Evolutionary conservation across 352 stramenopile genomes (phyloP).

Genomic region (Discostella stelligera): DNA sequence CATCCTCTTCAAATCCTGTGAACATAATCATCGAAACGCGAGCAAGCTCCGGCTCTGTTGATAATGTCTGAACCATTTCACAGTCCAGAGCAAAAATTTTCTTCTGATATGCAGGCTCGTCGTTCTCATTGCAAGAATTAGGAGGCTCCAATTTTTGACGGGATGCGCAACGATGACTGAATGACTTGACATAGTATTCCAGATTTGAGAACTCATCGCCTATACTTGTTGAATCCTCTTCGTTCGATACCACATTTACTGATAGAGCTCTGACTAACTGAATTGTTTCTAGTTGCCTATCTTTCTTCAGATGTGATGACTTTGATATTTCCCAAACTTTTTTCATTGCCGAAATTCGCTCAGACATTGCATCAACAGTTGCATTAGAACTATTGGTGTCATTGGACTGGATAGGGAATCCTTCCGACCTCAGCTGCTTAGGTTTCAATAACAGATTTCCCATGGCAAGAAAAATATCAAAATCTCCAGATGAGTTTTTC

Average conservation of each 20-base stretch:
- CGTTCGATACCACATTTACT: slow-evolving; percentile 35
- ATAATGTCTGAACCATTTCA: slow-evolving; percentile 79
- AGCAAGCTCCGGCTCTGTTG: slow-evolving; percentile 60
- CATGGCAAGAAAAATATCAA: slow-evolving; percentile 48
- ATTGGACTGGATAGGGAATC: slow-evolving; percentile 45
- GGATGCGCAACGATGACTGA: slow-evolving; percentile 14
- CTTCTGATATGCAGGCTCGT: not conserved
- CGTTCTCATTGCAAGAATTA: slow-evolving; percentile 1
- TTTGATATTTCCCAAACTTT: slow-evolving; percentile 13
- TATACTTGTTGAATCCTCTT: slow-evolving; percentile 23
- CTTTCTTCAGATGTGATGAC: not conserved
- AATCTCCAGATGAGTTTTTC: slow-evolving; percentile 13
- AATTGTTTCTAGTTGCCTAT: slow-evolving; percentile 21
- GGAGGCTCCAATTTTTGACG: not conserved
- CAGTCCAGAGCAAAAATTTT: slow-evolving; percentile 79
- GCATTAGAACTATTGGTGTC: not conserved
- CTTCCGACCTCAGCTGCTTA: slow-evolving; percentile 52
- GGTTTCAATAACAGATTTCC: slow-evolving; percentile 45
- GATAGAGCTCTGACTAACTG: slow-evolving; percentile 44
- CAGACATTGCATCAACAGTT: not conserved
- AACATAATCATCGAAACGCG: slow-evolving; percentile 69
- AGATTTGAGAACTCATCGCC: slow-evolving; percentile 35
- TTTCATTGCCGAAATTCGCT: slow-evolving; percentile 13
- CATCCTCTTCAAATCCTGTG: slow-evolving; percentile 13
- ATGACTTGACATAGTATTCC: slow-evolving; percentile 45